Percentiles rank a stretch among this genome's conserved stretches.
Conservation (phyloP, 73 alveolate genomes). For the Uronychia binucleata region DNA sequence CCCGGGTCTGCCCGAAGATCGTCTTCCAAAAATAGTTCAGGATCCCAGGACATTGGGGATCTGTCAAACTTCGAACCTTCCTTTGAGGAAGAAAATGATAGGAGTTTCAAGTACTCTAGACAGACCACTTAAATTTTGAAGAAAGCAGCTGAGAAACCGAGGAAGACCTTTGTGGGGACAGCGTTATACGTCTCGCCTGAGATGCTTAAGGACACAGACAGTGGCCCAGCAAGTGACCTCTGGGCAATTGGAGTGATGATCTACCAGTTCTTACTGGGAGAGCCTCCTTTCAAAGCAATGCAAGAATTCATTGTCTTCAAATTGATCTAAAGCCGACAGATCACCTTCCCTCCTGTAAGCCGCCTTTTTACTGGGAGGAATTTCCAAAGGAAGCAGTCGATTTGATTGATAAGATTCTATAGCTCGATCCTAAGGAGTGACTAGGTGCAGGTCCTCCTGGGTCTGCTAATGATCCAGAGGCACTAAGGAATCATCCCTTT, state of each 20-base stretch:
- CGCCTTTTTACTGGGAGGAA: not conserved
- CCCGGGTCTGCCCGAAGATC: no score
- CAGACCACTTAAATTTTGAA: not conserved
- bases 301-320: conserved; percentile 81
- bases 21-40: no score
- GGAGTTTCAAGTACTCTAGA: not conserved
- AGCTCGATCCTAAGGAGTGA: conserved; percentile 66
- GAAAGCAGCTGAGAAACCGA: conserved; percentile 46
- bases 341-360: conserved; percentile 4
- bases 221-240: conserved; percentile 63
- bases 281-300: conserved; percentile 87
- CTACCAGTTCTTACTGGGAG: conserved; percentile 83
- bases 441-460: conserved; percentile 81
- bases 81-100: not conserved
- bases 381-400: conserved; percentile 87
- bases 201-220: conserved; percentile 77
- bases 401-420: conserved; percentile 65
- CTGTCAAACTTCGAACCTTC: not conserved
- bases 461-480: conserved; percentile 38
- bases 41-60: not conserved
- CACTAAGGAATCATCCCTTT: conserved; percentile 66
- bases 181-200: conserved; percentile 98
- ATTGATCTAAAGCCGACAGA: conserved; percentile 39
- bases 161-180: conserved; percentile 96
- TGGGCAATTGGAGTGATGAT: conserved; percentile 97